Conservation (phyloP, 345 rosid species). For the Carallia brachiata region DNA sequence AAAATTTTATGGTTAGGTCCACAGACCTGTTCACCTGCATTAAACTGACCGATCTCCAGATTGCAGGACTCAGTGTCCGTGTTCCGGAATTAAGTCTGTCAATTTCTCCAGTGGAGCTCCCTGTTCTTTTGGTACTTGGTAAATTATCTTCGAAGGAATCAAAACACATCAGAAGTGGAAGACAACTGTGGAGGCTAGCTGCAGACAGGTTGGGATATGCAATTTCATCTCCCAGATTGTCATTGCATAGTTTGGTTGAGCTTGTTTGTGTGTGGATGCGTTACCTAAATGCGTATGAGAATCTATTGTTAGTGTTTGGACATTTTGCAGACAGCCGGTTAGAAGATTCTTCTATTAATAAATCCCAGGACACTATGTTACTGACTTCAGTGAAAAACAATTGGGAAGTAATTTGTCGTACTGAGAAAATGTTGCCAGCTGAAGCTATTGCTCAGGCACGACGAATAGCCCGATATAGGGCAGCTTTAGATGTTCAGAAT, state of each 20-base stretch:
- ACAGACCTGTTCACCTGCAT: constrained; percentile 34
- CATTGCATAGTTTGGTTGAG: constrained; percentile 51
- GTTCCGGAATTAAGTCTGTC: constrained; percentile 49
- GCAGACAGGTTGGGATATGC: constrained; percentile 55
- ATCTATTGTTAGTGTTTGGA: constrained; percentile 51
- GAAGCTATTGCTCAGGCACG: constrained; percentile 84
- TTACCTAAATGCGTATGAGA: constrained; percentile 61
- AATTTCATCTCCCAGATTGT: constrained; percentile 53
- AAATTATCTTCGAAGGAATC: constrained; percentile 44
- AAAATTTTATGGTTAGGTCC: constrained; percentile 30
- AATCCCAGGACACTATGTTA: constrained; percentile 40
- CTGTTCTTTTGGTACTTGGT: constrained; percentile 42
- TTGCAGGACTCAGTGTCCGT: constrained; percentile 44
- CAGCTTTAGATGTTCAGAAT: constrained; percentile 33
- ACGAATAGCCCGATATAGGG: constrained; percentile 65
- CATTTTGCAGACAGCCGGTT: constrained; percentile 48
- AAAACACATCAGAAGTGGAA: constrained; percentile 56
- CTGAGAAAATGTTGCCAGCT: constrained; percentile 71
- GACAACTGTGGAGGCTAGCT: constrained; percentile 75
- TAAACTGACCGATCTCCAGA: constrained; percentile 50
- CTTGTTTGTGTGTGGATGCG: constrained; percentile 61
- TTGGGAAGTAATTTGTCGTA: constrained; percentile 53
- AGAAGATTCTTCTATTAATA: constrained; percentile 42
- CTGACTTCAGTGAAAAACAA: constrained; percentile 44
- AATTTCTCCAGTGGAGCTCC: constrained; percentile 60